Evolutionary conservation across 2,329 filamentous ascomycete species (phyloP), one percentile per base, ranked within the genome.

Genomic region (Xylariaceae sp.): DNA sequence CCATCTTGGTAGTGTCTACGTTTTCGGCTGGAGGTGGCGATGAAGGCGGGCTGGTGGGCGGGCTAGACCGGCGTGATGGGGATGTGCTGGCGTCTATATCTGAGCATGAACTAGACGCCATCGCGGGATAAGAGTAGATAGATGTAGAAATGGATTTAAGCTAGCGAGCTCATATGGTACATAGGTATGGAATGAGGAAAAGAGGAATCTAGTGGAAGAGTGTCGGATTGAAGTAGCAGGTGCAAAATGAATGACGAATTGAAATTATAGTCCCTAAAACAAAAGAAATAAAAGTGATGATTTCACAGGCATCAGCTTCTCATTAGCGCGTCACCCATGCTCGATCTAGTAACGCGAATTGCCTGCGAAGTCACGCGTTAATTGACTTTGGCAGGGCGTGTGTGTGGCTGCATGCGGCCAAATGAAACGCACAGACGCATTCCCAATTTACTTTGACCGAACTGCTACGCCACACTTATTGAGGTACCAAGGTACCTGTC

Each of bases 311-410:
- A 55, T 50, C 53, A 50, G 36, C 46, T 32, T 43, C 41, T 35
- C 37, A 24, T 45, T 64, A 68, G 63, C 68, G 67, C 66, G 67
- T 64, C 53, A 51, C 30, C 50, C 57, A 43, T 48, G 59, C 13
- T 50, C 49, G 29, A 53, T 36, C 42, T 35, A 44, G 23, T 47
- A 58, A 69, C 68, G 68, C 68, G 68, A 70, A 57, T 47, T 45
- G 21, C 40, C 43, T 60, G 54, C 67, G 67, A 55, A 61, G 63
- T 68, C 68, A 70, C 67, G 68, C 67, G 68, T 69, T 62, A 66
- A 70, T 55, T 67, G 56, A 39, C 48, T 54, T 59, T 51, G 49
- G 53, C 52, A 50, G 18, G 15, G 23, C 13, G 8, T 21, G 21
- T 18, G 8, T 24, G 23, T 16, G 37, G 23, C 50, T 40, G 52